These are phyloP conservation scores for Aquilaria malaccensis DNA, from an alignment of 345 rosid species.

Conservation along the genomic window DNA sequence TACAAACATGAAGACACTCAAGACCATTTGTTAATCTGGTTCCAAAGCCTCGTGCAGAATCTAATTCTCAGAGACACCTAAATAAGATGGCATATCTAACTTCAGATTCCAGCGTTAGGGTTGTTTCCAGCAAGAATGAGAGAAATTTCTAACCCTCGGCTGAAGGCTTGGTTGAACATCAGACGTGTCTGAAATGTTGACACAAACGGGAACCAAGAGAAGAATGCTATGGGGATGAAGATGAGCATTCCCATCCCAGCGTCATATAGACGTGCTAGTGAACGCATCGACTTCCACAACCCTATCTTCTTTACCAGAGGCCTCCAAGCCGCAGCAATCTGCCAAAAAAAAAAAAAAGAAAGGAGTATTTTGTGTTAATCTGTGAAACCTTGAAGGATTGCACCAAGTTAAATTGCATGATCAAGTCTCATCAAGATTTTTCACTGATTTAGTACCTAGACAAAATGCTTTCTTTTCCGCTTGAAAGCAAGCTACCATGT, in stretches of 20 bases:
- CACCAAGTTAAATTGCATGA: neutral
- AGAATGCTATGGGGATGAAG: slow-evolving; percentile 74
- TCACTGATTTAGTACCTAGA: neutral
- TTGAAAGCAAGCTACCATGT: neutral
- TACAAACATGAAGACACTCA: too few species aligned
- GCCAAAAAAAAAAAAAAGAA: slow-evolving; percentile 7
- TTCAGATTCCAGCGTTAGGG: slow-evolving; percentile 53
- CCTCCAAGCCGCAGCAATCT: slow-evolving; percentile 97
- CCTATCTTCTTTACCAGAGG: slow-evolving; percentile 66
- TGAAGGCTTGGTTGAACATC: slow-evolving; percentile 97
- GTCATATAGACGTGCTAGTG: slow-evolving; percentile 79
- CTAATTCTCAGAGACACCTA: slow-evolving; percentile 8
- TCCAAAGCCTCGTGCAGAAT: too few species aligned
- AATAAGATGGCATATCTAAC: neutral
- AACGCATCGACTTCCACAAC: slow-evolving; percentile 83
- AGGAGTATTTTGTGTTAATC: neutral
- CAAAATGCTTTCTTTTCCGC: neutral
- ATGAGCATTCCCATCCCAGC: slow-evolving; percentile 96
- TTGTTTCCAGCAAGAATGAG: slow-evolving; percentile 96
- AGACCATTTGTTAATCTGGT: too few species aligned
- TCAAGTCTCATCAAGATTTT: neutral
- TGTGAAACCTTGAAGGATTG: too few species aligned
- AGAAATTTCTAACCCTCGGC: slow-evolving; percentile 90
- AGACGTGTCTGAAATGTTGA: slow-evolving; percentile 97
- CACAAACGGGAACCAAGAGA: slow-evolving; percentile 94